Evolutionary conservation across 129 eudicot species (phyloP).

Genomic region (Erigeron canadensis): DNA sequence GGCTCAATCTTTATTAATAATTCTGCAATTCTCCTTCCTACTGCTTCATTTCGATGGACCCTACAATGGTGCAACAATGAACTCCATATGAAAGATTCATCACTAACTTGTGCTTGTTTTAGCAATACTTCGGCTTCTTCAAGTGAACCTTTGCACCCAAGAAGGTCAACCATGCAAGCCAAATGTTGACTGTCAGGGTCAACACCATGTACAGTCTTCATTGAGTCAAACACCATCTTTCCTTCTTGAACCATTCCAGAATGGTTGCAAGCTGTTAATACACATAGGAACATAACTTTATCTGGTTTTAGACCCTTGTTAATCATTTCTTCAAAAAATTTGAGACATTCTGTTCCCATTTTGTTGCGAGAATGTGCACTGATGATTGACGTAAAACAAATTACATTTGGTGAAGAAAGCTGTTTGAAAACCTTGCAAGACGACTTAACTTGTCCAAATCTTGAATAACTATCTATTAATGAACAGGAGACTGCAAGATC

Average conservation of each 20-base stretch:
- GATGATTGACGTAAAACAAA: constrained; percentile 55
- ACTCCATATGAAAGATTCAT: constrained; percentile 54
- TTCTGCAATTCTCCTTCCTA: constrained; percentile 51
- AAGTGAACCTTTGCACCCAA: constrained; percentile 67
- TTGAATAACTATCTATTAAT: constrained; percentile 52
- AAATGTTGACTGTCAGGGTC: constrained; percentile 58
- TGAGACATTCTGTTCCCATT: constrained; percentile 50
- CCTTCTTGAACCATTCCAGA: constrained; percentile 67
- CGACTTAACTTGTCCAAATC: constrained; percentile 37
- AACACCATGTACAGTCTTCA: constrained; percentile 45
- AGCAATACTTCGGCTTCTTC: constrained; percentile 61
- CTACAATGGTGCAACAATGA: constrained; percentile 65
- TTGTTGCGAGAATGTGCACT: constrained; percentile 60
- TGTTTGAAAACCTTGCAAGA: constrained; percentile 36
- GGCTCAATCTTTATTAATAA: constrained; percentile 50
- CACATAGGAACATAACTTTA: constrained; percentile 59
- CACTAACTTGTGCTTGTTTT: constrained; percentile 33
- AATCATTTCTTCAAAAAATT: constrained; percentile 47
- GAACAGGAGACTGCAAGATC: constrained; percentile 58
- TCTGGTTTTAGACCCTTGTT: constrained; percentile 56
- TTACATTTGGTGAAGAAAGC: constrained; percentile 47
- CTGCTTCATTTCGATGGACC: constrained; percentile 44
- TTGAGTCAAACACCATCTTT: constrained; percentile 44
- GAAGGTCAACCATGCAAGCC: constrained; percentile 70
- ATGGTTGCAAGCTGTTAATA: constrained; percentile 65